These are phyloP conservation scores for Populus davidiana DNA, from an alignment of 345 rosid species.

Conservation along the genomic window DNA sequence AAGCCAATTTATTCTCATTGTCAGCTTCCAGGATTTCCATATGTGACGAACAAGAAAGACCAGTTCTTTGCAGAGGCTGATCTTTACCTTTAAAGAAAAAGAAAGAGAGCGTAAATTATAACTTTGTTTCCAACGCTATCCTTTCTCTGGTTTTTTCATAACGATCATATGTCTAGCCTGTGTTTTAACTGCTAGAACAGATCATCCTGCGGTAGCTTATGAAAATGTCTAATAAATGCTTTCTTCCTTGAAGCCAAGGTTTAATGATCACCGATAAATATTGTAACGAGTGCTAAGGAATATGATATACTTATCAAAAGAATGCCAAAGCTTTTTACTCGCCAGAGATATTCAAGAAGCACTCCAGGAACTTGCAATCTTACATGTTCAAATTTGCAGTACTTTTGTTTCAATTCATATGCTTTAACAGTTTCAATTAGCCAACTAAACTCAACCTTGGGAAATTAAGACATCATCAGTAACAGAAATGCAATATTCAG, in stretches of 20 bases:
- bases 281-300: neutral
- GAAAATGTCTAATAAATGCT: neutral
- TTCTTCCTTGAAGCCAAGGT: neutral
- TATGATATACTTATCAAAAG: neutral
- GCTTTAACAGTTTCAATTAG: neutral
- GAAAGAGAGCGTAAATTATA: conserved; percentile 6
- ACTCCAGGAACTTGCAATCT: neutral
- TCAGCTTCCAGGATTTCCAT: conserved; percentile 45
- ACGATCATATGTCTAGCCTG: conserved; percentile 4
- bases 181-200: conserved; percentile 11
- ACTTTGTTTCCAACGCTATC: conserved; percentile 16
- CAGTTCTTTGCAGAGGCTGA: conserved; percentile 56
- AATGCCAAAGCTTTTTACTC: neutral
- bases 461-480: neutral
- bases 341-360: neutral
- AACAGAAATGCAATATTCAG: neutral
- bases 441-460: neutral
- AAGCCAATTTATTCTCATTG: conserved; percentile 52
- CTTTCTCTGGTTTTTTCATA: conserved; percentile 5
- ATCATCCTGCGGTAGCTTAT: conserved; percentile 10
- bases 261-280: neutral
- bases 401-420: neutral
- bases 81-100: neutral
- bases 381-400: neutral
- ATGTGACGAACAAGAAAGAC: conserved; percentile 54